phyloP scores from a whole-genome alignment of 805 yeast species.

The Citeromyces matritensis region DNA sequence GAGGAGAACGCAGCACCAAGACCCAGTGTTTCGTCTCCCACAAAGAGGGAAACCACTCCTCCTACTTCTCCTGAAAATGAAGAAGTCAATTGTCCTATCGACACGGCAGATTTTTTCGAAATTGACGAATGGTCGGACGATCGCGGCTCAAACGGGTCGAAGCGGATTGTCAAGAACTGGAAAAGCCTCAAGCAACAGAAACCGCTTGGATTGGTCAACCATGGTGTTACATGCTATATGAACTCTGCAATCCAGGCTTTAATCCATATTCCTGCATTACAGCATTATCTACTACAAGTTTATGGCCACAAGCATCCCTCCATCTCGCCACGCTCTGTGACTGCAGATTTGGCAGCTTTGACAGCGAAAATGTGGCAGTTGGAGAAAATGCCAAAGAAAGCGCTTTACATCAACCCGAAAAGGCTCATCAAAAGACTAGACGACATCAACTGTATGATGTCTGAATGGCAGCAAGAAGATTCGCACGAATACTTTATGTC shows the following conservation, averaged over 20 bases:
- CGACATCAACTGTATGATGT: constrained; percentile 92
- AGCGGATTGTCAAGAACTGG: constrained; percentile 62
- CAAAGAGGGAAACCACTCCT: constrained; percentile 10
- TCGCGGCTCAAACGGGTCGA: constrained; percentile 45
- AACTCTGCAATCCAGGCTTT: constrained; percentile 89
- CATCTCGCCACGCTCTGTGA: constrained; percentile 42
- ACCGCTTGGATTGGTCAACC: constrained; percentile 65
- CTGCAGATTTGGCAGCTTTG: constrained; percentile 54
- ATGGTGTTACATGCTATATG: constrained; percentile 94
- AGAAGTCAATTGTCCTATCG: constrained; percentile 5
- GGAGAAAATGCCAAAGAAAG: constrained; percentile 16
- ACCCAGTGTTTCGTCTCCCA: constrained; percentile 7
- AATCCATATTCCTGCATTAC: constrained; percentile 82
- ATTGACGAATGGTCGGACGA: constrained; percentile 44
- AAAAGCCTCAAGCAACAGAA: constrained; percentile 26
- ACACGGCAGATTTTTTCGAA: constrained; percentile 30
- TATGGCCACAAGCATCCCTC: constrained; percentile 32
- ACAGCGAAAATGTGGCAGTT: constrained; percentile 53
- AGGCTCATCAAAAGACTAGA: constrained; percentile 54
- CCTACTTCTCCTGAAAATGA: constrained; percentile 20
- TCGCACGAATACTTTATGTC: constrained; percentile 97
- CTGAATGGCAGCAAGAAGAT: constrained; percentile 96
- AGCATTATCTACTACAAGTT: constrained; percentile 65
- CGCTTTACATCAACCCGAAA: constrained; percentile 57
- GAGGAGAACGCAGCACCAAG: constrained; percentile 8